Percentiles rank a stretch among this genome's conserved stretches.
Conservation (phyloP, 2,329 filamentous ascomycete species). For the Fusarium avenaceum region DNA sequence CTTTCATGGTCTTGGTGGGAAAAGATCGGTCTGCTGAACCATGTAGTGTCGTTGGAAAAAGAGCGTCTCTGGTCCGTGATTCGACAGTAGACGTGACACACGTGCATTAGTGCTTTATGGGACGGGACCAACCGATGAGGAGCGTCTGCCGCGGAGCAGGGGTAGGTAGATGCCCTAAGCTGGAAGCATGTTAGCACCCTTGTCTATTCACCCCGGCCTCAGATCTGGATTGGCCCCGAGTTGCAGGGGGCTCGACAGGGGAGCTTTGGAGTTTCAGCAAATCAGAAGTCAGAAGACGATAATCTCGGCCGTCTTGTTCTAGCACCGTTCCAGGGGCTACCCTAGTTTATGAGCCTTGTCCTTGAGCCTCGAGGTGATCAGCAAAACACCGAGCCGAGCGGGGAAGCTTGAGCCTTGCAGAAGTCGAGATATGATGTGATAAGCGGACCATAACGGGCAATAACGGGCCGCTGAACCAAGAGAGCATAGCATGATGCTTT, state of each 20-base stretch:
- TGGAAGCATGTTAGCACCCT: background rate
- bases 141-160: conserved; percentile 53
- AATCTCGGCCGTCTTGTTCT: conserved; percentile 25
- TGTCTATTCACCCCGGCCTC: conserved; percentile 50
- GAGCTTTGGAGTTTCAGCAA: conserved; percentile 8
- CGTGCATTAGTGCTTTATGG: conserved; percentile 61
- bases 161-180: conserved; percentile 8
- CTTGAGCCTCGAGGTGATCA: conserved; percentile 16
- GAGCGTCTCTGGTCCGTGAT: conserved; percentile 50
- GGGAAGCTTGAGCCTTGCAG: conserved; percentile 30
- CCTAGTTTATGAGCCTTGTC: conserved; percentile 21
- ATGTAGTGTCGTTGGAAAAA: conserved; percentile 46
- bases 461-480: conserved; percentile 17
- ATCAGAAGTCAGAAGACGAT: conserved; percentile 15
- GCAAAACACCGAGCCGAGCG: conserved; percentile 30
- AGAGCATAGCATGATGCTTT: background rate
- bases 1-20: conserved; percentile 18
- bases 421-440: conserved; percentile 28
- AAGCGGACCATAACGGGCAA: conserved; percentile 38
- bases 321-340: conserved; percentile 26
- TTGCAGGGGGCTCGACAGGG: conserved; percentile 45
- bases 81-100: conserved; percentile 59
- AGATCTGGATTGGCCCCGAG: conserved; percentile 59
- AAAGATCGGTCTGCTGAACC: conserved; percentile 46
- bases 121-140: conserved; percentile 62